Evolutionary conservation across 768 basidiomycete species (phyloP).

Genomic region (Mycena leptocephala): DNA sequence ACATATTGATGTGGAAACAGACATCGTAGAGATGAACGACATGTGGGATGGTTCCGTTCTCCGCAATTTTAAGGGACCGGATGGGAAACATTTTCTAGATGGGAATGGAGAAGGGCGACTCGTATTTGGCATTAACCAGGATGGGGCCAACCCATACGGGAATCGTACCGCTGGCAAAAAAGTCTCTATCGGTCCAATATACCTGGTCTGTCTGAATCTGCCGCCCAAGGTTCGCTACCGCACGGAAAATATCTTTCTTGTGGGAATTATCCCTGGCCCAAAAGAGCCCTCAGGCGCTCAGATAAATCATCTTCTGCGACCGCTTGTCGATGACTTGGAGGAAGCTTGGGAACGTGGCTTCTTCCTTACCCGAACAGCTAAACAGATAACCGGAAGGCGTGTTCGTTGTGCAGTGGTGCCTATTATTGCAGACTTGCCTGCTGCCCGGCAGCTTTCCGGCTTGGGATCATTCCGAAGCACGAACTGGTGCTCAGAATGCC

Average conservation of each 20-base stretch:
- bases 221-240: constrained; percentile 42
- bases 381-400: constrained; percentile 41
- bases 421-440: constrained; percentile 53
- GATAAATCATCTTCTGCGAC: constrained; percentile 52
- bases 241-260: constrained; percentile 59
- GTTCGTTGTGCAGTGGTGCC: constrained; percentile 49
- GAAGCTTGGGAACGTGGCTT: constrained; percentile 51
- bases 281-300: constrained; percentile 50
- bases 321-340: constrained; percentile 54
- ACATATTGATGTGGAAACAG: background rate
- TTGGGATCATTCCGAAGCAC: constrained; percentile 1
- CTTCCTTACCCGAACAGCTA: constrained; percentile 42
- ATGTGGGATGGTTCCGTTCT: constrained; percentile 18
- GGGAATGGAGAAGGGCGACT: constrained; percentile 22
- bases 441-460: constrained; percentile 45
- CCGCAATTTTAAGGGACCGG: constrained; percentile 25
- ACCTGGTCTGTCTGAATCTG: constrained; percentile 30
- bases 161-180: constrained; percentile 6
- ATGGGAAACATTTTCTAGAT: constrained; percentile 36
- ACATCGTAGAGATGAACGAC: background rate
- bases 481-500: constrained; percentile 25
- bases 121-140: constrained; percentile 27
- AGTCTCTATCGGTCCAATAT: constrained; percentile 36
- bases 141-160: constrained; percentile 34
- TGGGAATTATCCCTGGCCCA: constrained; percentile 60